Evolutionary conservation across 352 stramenopile genomes (phyloP).

Genomic region (Pythium brachiatum): DNA sequence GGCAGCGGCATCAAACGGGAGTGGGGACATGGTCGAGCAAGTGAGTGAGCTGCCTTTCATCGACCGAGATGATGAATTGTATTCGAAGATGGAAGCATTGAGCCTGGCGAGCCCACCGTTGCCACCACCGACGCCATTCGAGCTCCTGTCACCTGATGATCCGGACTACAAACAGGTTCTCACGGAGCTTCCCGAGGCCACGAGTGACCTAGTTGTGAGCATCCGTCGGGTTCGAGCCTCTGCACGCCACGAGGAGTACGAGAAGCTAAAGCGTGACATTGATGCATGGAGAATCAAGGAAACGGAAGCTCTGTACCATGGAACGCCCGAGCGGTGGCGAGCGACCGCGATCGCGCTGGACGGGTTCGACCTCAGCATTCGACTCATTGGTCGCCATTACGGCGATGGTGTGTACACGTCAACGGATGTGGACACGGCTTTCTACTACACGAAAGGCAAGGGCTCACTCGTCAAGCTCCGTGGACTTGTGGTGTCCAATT

Average conservation of each 20-base stretch:
- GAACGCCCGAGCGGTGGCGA: slow-evolving; percentile 22
- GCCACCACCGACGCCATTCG: slow-evolving; percentile 2
- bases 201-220: background rate
- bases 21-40: background rate
- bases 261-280: background rate
- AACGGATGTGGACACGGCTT: background rate
- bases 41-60: too few species aligned
- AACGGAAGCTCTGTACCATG: slow-evolving; percentile 18
- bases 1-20: background rate
- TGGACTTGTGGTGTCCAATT: slow-evolving; percentile 8
- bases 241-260: background rate
- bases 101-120: slow-evolving; percentile 1
- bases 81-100: slow-evolving; percentile 4
- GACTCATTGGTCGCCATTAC: background rate
- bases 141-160: background rate
- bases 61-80: background rate
- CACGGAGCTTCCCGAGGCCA: background rate
- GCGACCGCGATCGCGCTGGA: slow-evolving; percentile 21
- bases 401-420: slow-evolving; percentile 23
- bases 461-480: slow-evolving; percentile 17
- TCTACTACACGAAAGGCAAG: background rate
- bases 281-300: background rate
- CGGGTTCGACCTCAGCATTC: slow-evolving; percentile 21
- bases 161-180: slow-evolving; percentile 9
- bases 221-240: slow-evolving; percentile 7